phyloP scores from a whole-genome alignment of 768 basidiomycete species.

The Boletus edulis region DNA sequence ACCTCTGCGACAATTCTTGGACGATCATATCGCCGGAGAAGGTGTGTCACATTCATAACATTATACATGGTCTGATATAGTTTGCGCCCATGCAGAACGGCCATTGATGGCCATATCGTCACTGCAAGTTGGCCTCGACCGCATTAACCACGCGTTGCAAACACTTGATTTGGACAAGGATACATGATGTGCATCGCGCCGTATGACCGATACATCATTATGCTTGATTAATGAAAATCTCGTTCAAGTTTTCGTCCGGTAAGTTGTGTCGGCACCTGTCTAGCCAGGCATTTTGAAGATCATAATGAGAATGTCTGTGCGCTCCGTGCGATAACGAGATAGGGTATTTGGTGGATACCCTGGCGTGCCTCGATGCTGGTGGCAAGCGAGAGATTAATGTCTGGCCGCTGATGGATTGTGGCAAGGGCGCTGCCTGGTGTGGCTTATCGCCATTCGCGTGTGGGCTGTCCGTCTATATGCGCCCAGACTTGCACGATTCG shows the following conservation, averaged over 20 bases:
- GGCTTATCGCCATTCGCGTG: neutral
- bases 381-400: neutral
- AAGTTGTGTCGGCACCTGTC: neutral
- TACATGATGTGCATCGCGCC: neutral
- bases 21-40: slow-evolving; percentile 32
- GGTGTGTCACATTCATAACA: slow-evolving; percentile 20
- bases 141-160: slow-evolving; percentile 42
- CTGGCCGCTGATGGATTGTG: neutral
- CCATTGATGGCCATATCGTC: slow-evolving; percentile 35
- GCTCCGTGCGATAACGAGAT: neutral
- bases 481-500: neutral
- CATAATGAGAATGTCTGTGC: neutral
- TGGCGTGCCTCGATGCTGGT: neutral
- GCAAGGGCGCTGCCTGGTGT: neutral
- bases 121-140: slow-evolving; percentile 47
- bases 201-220: neutral
- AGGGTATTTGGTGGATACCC: neutral
- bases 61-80: neutral
- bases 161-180: slow-evolving; percentile 5
- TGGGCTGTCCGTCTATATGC: neutral
- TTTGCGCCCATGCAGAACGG: slow-evolving; percentile 14
- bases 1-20: slow-evolving; percentile 41
- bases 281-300: slow-evolving; percentile 4
- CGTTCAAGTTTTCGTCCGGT: neutral
- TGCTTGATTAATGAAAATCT: slow-evolving; percentile 14